Percentiles rank a stretch among this genome's conserved stretches.
These are phyloP conservation scores for Colletotrichum shisoi DNA, from an alignment of 2,329 filamentous ascomycete genomes.

Conservation along the genomic window DNA sequence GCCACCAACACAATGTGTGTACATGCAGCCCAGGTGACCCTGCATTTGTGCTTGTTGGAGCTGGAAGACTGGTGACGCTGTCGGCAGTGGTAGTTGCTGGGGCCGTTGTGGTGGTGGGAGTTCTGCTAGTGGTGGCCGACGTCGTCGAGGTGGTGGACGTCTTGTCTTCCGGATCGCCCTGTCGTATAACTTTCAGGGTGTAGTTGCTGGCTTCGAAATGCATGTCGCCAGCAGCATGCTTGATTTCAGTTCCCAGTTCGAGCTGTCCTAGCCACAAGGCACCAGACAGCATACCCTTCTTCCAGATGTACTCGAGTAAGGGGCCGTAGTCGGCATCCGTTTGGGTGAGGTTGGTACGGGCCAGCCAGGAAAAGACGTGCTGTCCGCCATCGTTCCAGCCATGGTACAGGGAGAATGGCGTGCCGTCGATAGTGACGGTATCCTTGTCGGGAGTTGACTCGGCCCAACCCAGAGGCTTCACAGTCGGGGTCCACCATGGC, in stretches of 20 bases:
- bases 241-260: slow-evolving; percentile 35
- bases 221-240: slow-evolving; percentile 29
- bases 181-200: slow-evolving; percentile 32
- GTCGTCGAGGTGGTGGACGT: slow-evolving; percentile 1
- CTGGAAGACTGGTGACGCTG: background rate
- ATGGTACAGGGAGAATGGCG: slow-evolving; percentile 33
- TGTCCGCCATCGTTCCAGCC: slow-evolving; percentile 38
- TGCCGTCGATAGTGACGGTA: slow-evolving; percentile 33
- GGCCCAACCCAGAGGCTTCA: slow-evolving; percentile 35
- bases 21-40: background rate
- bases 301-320: slow-evolving; percentile 36
- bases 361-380: slow-evolving; percentile 36
- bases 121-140: background rate
- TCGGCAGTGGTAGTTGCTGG: background rate
- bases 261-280: slow-evolving; percentile 34
- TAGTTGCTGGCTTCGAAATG: slow-evolving; percentile 37
- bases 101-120: background rate
- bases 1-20: background rate
- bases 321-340: slow-evolving; percentile 35
- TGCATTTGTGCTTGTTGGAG: background rate
- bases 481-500: slow-evolving; percentile 38
- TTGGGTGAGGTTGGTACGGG: slow-evolving; percentile 31
- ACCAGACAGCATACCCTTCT: slow-evolving; percentile 33
- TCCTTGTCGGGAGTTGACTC: slow-evolving; percentile 35
- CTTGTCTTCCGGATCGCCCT: slow-evolving; percentile 32